Evolutionary conservation across 108 stramenopile species (phyloP).

Genomic region (Skeletonema marinoi): DNA sequence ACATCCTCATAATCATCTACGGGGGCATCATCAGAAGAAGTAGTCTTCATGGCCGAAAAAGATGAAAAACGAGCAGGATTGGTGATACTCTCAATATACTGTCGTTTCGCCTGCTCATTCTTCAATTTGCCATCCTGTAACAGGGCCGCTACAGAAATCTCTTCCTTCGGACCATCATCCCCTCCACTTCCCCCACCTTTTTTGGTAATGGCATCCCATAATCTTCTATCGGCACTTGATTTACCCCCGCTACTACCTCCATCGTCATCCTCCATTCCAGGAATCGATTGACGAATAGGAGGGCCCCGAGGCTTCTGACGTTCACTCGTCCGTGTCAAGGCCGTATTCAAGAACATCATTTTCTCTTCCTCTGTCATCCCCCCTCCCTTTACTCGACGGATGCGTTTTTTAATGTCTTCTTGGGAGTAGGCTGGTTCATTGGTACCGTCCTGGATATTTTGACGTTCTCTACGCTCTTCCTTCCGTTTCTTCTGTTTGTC

Average conservation of each 20-base stretch:
- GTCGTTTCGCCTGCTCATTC: slow-evolving; percentile 50
- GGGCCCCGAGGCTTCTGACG: slow-evolving; percentile 38
- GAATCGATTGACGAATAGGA: slow-evolving; percentile 46
- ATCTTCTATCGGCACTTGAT: slow-evolving; percentile 2
- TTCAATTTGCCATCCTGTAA: slow-evolving; percentile 43
- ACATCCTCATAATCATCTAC: not conserved
- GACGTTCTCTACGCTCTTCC: not conserved
- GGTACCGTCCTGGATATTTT: not conserved
- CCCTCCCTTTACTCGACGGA: slow-evolving; percentile 58
- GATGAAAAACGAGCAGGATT: slow-evolving; percentile 58
- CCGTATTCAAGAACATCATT: slow-evolving; percentile 46
- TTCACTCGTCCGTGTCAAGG: slow-evolving; percentile 38
- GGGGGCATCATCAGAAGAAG: not conserved
- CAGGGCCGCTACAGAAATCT: slow-evolving; percentile 20
- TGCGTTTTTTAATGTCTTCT: slow-evolving; percentile 49
- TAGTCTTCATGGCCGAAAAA: slow-evolving; percentile 34
- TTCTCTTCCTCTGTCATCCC: slow-evolving; percentile 70
- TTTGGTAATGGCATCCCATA: slow-evolving; percentile 51
- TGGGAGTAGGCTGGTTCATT: not conserved
- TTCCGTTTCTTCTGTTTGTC: slow-evolving; percentile 1
- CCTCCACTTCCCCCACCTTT: slow-evolving; percentile 6
- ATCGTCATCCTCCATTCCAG: slow-evolving; percentile 23
- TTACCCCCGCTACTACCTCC: not conserved
- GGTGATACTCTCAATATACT: slow-evolving; percentile 60
- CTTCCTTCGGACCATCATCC: not conserved